Evolutionary conservation across 176 grass and related monocot species (phyloP).

Genomic region (Raddia guianensis): DNA sequence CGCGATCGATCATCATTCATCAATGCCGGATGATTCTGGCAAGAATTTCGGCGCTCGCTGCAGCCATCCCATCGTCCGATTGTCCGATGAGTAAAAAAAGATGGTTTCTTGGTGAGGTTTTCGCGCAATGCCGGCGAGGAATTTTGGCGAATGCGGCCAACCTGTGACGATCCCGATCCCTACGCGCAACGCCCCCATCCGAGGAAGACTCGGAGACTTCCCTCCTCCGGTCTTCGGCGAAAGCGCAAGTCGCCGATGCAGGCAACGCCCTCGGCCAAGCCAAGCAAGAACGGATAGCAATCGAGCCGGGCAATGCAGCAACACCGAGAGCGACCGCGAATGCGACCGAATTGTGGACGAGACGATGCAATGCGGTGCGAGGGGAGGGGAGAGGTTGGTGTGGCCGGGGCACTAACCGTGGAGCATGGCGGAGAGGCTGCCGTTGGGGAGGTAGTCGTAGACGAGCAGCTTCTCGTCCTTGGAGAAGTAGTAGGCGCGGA

Average conservation of each 20-base stretch:
- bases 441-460: constrained; percentile 83
- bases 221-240: background rate
- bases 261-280: background rate
- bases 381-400: background rate
- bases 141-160: background rate
- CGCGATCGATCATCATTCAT: constrained; percentile 4
- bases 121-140: background rate
- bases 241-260: background rate
- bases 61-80: no score
- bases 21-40: constrained; percentile 37
- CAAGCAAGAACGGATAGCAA: background rate
- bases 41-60: background rate
- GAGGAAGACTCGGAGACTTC: background rate
- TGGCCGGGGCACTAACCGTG: constrained; percentile 51
- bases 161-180: background rate
- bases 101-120: constrained; percentile 1
- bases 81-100: background rate
- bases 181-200: background rate
- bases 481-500: constrained; percentile 88
- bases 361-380: background rate
- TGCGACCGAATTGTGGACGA: background rate
- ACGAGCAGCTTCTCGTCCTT: constrained; percentile 99
- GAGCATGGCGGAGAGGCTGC: constrained; percentile 95
- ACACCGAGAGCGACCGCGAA: constrained; percentile 1
- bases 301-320: constrained; percentile 10